Evolutionary conservation across 768 basidiomycete species (phyloP), one percentile per base, ranked within the genome.

Genomic region (Podaxis sp.): DNA sequence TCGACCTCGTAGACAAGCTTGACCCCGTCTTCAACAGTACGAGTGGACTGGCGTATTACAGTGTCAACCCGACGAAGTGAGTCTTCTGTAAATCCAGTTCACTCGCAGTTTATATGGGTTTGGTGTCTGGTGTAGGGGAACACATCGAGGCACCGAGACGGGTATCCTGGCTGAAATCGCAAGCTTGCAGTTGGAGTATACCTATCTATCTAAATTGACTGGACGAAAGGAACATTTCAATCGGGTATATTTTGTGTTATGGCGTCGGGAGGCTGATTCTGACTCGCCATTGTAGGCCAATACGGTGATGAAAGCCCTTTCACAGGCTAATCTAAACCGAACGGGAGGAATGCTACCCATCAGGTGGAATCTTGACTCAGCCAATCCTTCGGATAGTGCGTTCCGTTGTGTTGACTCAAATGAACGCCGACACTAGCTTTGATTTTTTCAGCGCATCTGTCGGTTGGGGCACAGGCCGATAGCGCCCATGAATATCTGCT

Each of bases 181-280:
- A 3, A 92, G 85, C 49, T 78, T 90, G 60, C 93, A 95, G 70
- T 71, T 96, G 55, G 95, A 96, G 73, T 92, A 93, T 71, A 83
- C 88, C 61, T 95, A 95, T 67, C 82, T 96, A 1, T 89, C 90
- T 1, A 87, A 90, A 66, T 72, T 88, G 9, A 94, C 92, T 1
- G 90, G 89, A 2, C 87, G 89, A 65, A 80, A 82, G 57, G 79
- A 79, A 40, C 87, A 88, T 68, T 82, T 79, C 64, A 80, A 85
- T 59, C 80, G 80, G 63, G 89, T 87, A 64, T 12, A 83, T 73
- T 24, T 2, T 22, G 1, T 15, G 30, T 15, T 30, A 24, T 4
- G 60, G 15, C 39, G 5, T 36, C 24, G 13, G 26, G 49, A 12
- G 24, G 19, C 19, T 24, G 8, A 11, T 26, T 13, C 19, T 51